phyloP scores from a whole-genome alignment of 78 protist genomes.

The Creolimax fragrantissima region DNA sequence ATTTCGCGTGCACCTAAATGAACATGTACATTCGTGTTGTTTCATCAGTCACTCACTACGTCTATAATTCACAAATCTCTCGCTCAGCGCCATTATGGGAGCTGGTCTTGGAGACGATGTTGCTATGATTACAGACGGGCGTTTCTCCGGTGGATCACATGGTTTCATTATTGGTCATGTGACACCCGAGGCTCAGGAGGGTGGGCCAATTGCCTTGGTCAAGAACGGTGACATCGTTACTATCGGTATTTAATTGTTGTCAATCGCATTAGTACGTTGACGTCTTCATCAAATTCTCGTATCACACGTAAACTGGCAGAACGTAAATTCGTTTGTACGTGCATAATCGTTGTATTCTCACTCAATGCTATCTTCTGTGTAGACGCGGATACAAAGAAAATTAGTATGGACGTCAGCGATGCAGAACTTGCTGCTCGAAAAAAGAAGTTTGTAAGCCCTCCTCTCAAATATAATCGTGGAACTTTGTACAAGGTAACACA shows the following conservation, averaged over 20 bases:
- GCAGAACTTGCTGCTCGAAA: slow-evolving; percentile 35
- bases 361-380: background rate
- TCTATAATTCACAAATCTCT: no score
- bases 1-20: no score
- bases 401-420: slow-evolving; percentile 3
- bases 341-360: no score
- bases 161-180: slow-evolving; percentile 63
- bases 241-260: background rate
- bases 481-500: slow-evolving; percentile 28
- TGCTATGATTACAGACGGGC: slow-evolving; percentile 60
- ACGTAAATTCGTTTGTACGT: no score
- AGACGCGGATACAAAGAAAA: slow-evolving; percentile 30
- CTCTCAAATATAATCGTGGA: slow-evolving; percentile 24
- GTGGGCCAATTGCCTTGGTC: slow-evolving; percentile 67
- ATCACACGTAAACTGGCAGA: no score
- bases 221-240: slow-evolving; percentile 36
- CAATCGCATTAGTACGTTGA: no score
- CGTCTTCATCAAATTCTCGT: no score
- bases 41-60: no score
- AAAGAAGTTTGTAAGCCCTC: slow-evolving; percentile 23
- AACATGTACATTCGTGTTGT: no score
- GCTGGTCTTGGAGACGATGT: slow-evolving; percentile 55
- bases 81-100: slow-evolving; percentile 54
- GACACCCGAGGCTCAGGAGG: slow-evolving; percentile 58
- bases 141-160: slow-evolving; percentile 64